Evolutionary conservation across 108 stramenopile species (phyloP), one percentile per base, ranked within the genome.

Genomic region (Seminavis robusta): DNA sequence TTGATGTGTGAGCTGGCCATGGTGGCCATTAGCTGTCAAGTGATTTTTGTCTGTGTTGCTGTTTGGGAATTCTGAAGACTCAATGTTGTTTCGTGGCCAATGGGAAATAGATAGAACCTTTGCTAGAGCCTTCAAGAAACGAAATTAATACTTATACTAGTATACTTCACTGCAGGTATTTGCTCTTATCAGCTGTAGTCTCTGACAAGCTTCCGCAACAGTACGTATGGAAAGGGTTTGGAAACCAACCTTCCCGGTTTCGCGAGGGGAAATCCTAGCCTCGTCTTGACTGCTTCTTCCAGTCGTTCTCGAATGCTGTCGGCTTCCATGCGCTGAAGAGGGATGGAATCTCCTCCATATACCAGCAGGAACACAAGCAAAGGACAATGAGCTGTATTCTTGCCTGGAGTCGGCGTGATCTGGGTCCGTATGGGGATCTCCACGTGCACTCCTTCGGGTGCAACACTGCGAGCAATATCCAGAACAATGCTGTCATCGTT

Each of bases 301-400:
- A 74, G 46, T 21, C 27, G 38, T 8, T 43, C 65, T 59, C 90
- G 83, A 47, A 78, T 88, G 28, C 42, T 19, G 60, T 91, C 84
- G 16, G 85, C 86, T 48, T 57, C 33, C 4, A 38, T 43, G 26
- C 90, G 41, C 4, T 79, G 80, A 39, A 91, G 39, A 6, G 81
- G 78, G 46, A 47, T 45, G 4, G 45, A 38, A 53, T 78, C 86
- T 6, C 79, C 82, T 47, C 81, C 79, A 33, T 91, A 91, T 23
- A 76, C 81, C 26, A 91, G 40, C 13, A 91, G 60, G 67, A 86
- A 87, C 6, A 86, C 76, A 11, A 77, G 73, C 33, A 88, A 52
- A 20, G 63, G 57, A 25, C 38, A 50, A 25, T 65, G 46, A n/a
- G 6, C 48, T 8, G 30, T 31, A 28, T 33, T 4, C 16, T 19